Base-by-base conservation (phyloP, 1,139 yeast species). In the Kodamaea sp. region DNA sequence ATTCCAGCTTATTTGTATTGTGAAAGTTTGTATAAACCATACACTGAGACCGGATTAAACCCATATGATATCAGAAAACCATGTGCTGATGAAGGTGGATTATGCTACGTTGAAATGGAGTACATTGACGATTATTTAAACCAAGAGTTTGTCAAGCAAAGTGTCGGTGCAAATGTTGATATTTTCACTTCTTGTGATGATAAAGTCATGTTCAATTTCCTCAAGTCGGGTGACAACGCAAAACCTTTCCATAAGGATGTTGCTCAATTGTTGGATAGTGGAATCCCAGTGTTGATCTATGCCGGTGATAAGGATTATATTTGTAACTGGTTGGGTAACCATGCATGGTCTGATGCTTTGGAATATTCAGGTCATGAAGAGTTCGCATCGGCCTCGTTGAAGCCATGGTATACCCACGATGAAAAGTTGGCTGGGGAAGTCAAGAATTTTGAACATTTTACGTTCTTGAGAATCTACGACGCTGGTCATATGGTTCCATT, bases 401-500 rank as follows among this genome's bases (percentile, higher is more conserved):
- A 54, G 45, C 72, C 74, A 10, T 75, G 79, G 79, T 48, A 45
- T 44, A 61, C 65, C 24, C 38, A 48, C 9, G 60, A 60, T 34
- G 75, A 75, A 25, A 67, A 73, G 55, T 58, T 65, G 46, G 81
- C 80, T 3, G 88, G 87, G 45, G 73, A 75, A 45, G 78, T 76
- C 23, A 79, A 80, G 59, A 70, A 73, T 50, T 67, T 60, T 48
- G 73, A 73, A 24, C 65, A 73, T 37, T 73, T 81, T 47, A 78
- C 86, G 3, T 81, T 78, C 62, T 63, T 80, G 54, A 71, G 86
- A 58, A 69, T 81, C 6, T 80, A 67, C 50, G 81, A 75, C 48
- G 86, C 84, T 41, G 87, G 87, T 20, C 88, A 81, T 60, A 80
- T 81, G 87, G 86, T 80, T 45, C 95, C 96, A 23, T 81, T 66